A percentile compares a stretch with the other conserved stretches of the same genome.
Evolutionary conservation across 2,329 filamentous ascomycete species (phyloP).

Genomic region (Sarocladium strictum): DNA sequence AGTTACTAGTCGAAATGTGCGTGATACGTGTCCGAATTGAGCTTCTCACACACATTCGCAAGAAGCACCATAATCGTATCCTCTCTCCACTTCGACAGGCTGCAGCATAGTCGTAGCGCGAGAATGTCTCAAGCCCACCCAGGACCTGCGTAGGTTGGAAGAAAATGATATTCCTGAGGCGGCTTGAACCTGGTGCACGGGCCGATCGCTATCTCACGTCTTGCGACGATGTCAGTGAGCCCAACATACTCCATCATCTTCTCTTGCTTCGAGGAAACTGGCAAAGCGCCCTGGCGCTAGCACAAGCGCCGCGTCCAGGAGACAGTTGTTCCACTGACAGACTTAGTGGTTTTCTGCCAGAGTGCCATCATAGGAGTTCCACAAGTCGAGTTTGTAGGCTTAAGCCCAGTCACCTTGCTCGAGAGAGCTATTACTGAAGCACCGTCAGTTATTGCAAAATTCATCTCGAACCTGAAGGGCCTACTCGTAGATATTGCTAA

Average conservation of each 20-base stretch:
- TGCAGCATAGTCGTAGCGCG: constrained; percentile 20
- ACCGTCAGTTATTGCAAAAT: no score
- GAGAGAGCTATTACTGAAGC: constrained; percentile 19
- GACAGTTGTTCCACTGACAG: constrained; percentile 16
- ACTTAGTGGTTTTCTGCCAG: constrained; percentile 17
- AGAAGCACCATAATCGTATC: constrained; percentile 22
- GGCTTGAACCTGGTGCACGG: constrained; percentile 29
- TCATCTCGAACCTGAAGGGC: not conserved
- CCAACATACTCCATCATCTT: constrained; percentile 27
- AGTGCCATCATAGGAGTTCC: constrained; percentile 22
- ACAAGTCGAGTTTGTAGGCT: constrained; percentile 21
- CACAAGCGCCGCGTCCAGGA: constrained; percentile 14
- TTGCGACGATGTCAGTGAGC: constrained; percentile 27
- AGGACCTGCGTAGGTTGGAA: constrained; percentile 12
- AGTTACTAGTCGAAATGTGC: constrained; percentile 19
- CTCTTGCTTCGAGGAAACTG: constrained; percentile 19
- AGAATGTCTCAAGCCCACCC: constrained; percentile 19
- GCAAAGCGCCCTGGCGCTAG: constrained; percentile 18
- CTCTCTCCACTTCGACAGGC: constrained; percentile 20
- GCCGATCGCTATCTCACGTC: constrained; percentile 25
- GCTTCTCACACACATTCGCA: constrained; percentile 21
- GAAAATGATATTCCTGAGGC: constrained; percentile 24
- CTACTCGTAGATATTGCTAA: constrained; percentile 19
- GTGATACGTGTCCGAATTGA: constrained; percentile 22
- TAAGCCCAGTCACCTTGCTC: constrained; percentile 30